Evolutionary conservation across 1,284 basidiomycete genomes (phyloP).

Genomic region (Trametes versicolor): DNA sequence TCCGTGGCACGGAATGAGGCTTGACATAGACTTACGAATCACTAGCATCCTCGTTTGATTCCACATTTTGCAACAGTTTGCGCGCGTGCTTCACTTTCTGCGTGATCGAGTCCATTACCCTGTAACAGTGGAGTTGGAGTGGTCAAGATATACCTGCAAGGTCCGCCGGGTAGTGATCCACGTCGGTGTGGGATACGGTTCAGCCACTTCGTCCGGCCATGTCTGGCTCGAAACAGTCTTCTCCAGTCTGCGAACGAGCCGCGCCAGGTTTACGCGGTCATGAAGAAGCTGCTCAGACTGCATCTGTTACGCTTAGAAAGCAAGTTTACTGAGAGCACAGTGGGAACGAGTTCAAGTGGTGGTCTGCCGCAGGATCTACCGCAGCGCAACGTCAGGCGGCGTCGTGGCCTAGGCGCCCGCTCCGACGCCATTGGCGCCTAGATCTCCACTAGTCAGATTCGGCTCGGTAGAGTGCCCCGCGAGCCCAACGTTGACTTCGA

Average conservation of each 20-base stretch:
- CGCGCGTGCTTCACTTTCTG: slow-evolving; percentile 74
- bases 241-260: slow-evolving; percentile 70
- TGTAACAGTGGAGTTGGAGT: not conserved
- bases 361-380: not conserved
- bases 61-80: slow-evolving; percentile 65
- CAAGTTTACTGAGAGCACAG: not conserved
- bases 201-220: slow-evolving; percentile 53
- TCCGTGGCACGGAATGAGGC: not conserved
- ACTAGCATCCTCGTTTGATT: slow-evolving; percentile 54
- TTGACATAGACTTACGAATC: slow-evolving; percentile 51
- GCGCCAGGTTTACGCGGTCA: slow-evolving; percentile 73
- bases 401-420: not conserved
- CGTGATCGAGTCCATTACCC: not conserved
- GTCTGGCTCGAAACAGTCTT: slow-evolving; percentile 58
- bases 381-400: slow-evolving; percentile 1
- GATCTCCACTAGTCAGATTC: slow-evolving; percentile 19
- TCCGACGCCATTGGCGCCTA: slow-evolving; percentile 12
- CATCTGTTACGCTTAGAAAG: not conserved
- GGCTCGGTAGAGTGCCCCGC: slow-evolving; percentile 9
- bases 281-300: slow-evolving; percentile 56
- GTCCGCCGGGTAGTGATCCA: slow-evolving; percentile 68
- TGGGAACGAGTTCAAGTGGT: not conserved
- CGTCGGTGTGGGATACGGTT: slow-evolving; percentile 41
- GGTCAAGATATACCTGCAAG: slow-evolving; percentile 58
- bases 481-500: not conserved